These are phyloP conservation scores for Metschnikowia gruessii DNA, from an alignment of 805 yeast species.

Conservation along the genomic window DNA sequence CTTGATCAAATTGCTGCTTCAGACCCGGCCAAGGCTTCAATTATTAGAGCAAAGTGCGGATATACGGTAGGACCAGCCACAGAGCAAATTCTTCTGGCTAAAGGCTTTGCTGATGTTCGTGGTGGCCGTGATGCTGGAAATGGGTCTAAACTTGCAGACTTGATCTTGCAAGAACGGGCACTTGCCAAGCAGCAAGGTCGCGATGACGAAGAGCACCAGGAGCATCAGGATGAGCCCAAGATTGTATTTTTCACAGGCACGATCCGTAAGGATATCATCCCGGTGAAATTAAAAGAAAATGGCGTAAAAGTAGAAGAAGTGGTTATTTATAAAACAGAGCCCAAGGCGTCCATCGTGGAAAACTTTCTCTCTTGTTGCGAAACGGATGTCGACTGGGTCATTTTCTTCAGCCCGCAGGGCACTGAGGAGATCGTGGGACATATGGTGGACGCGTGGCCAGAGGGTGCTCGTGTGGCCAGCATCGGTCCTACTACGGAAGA, in stretches of 20 bases:
- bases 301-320: slow-evolving; percentile 53
- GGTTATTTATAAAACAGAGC: slow-evolving; percentile 67
- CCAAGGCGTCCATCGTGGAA: slow-evolving; percentile 44
- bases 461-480: slow-evolving; percentile 56
- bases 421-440: slow-evolving; percentile 58
- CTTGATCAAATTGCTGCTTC: slow-evolving; percentile 27
- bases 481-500: slow-evolving; percentile 91
- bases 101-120: slow-evolving; percentile 65
- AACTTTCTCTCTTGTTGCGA: slow-evolving; percentile 28
- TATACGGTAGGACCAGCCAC: slow-evolving; percentile 96
- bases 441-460: slow-evolving; percentile 15
- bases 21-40: slow-evolving; percentile 13
- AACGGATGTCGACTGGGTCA: slow-evolving; percentile 53
- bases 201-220: too few relatives aligned
- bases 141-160: slow-evolving; percentile 65
- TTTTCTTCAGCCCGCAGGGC: slow-evolving; percentile 91
- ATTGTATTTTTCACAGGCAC: slow-evolving; percentile 83
- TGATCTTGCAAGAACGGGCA: slow-evolving; percentile 42
- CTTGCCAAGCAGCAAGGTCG: slow-evolving; percentile 22
- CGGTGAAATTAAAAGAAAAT: slow-evolving; percentile 47
- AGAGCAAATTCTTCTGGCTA: slow-evolving; percentile 46
- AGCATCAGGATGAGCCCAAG: slow-evolving; percentile 19
- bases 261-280: slow-evolving; percentile 77
- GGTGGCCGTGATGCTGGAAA: slow-evolving; percentile 83
- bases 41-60: slow-evolving; percentile 49